Evolutionary conservation across 805 yeast species (phyloP), one percentile per base, ranked within the genome.

Genomic region (Dipodascopsis tothii): DNA sequence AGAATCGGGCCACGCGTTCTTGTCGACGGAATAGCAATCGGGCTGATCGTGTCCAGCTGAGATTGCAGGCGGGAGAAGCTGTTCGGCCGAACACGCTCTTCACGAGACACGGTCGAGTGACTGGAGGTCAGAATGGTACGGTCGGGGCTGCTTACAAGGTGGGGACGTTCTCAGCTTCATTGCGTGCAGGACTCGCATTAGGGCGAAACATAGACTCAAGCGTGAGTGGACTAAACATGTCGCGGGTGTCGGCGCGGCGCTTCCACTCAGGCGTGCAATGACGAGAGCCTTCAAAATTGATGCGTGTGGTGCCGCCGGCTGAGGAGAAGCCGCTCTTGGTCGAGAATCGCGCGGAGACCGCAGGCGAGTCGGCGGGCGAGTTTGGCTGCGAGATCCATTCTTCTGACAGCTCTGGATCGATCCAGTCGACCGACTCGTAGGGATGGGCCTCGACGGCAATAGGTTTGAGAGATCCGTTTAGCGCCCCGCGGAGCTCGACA

Each of bases 381-480:
- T 34, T 41, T 5, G 53, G 53, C 27, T 40, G 43, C 1, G 53
- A 46, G 14, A 49, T 43, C 53, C 53, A 49, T 18, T 49, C 53
- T 28, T 49, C 52, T 5, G 53, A 49, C 3, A 49, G 45, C 41
- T 49, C 53, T 3, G 48, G 40, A 22, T 47, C 53, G 14, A 30
- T 40, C 53, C 53, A 49, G 3, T 45, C 48, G 11, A 14, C 30
- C 14, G 14, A 9, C 30, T 25, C 30, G 30, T 14, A 14, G 11
- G 30, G 30, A 25, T 25, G 30, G 11, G 14, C 30, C 30, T n/a
- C n/a, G n/a, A n/a, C n/a, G n/a, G n/a, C n/a, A n/a, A n/a, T n/a
- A n/a, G n/a, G n/a, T n/a, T n/a, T n/a, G n/a, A n/a, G n/a, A n/a
- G n/a, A n/a, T n/a, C n/a, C n/a, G n/a, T n/a, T n/a, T n/a, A n/a